Percentiles rank a stretch among this genome's conserved stretches.
Evolutionary conservation across 805 yeast species (phyloP).

Genomic region (Schizosaccharomyces lindneri): DNA sequence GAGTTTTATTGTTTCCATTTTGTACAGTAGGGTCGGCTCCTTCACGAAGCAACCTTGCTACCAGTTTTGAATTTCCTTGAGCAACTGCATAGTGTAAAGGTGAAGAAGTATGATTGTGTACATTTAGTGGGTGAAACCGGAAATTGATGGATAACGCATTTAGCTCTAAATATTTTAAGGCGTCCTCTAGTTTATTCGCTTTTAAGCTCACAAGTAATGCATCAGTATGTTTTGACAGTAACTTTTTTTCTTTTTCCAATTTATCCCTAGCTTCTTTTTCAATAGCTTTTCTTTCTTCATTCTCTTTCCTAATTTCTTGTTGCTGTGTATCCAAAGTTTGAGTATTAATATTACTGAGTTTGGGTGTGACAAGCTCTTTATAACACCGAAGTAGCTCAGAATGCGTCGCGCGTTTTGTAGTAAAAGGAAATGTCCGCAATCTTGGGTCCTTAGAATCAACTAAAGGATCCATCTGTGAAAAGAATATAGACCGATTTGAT

Average conservation of each 20-base stretch:
- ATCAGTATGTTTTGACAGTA: conserved; percentile 24
- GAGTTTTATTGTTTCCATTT: conserved; percentile 32
- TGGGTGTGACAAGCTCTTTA: conserved; percentile 45
- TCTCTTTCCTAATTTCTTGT: conserved; percentile 7
- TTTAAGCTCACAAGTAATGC: conserved; percentile 38
- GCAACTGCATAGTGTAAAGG: conserved; percentile 56
- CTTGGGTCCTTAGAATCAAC: conserved; percentile 33
- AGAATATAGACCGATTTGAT: conserved; percentile 33
- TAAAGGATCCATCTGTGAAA: conserved; percentile 36
- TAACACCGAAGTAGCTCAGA: conserved; percentile 64
- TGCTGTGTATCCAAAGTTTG: conserved; percentile 25
- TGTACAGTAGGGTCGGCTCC: conserved; percentile 43
- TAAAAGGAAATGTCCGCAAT: conserved; percentile 55
- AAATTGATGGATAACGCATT: conserved; percentile 31
- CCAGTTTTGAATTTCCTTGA: conserved; percentile 41
- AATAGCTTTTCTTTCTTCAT: conserved; percentile 5
- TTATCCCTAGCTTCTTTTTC: neutral
- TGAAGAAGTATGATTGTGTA: conserved; percentile 37
- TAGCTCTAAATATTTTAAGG: conserved; percentile 35
- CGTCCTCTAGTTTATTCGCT: conserved; percentile 52
- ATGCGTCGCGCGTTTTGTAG: conserved; percentile 69
- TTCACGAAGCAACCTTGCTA: conserved; percentile 30
- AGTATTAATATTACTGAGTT: conserved; percentile 16
- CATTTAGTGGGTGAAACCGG: conserved; percentile 27
- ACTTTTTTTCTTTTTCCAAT: neutral